Evolutionary conservation across 176 grass and related monocot genomes (phyloP), one percentile per base, ranked within the genome.

Genomic region (Otatea glauca): DNA sequence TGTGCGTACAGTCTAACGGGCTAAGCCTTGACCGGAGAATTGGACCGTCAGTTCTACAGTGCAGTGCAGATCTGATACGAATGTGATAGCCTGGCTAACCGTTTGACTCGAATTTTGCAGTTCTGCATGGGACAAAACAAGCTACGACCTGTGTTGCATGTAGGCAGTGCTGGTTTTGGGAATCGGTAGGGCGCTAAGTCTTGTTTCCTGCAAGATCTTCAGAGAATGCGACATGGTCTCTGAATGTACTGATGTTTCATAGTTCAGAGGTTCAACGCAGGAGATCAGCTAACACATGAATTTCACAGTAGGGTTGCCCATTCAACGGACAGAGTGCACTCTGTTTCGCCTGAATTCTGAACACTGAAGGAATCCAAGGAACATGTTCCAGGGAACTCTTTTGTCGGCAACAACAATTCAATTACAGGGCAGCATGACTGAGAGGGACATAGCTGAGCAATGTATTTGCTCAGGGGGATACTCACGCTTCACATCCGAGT

Each of bases 1-100:
- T 24, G 17, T 29, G 82, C 35, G 77, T 3, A 9, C 68, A 60
- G 39, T 16, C 15, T 21, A 56, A n/a, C 10, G 39, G 39, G 38
- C 39, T 51, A 76, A 12, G 20, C 48, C 48, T 66, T 74, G 74
- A 84, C 87, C 78, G 58, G 65, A 16, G 55, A 25, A 23, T 32
- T 67, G 45, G 82, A 38, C 27, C 7, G 5, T 56, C 53, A n/a
- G n/a, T 29, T 29, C 29, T 29, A 1, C 29, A 29, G 29, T 1
- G 29, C 29, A 29, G 29, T 29, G 29, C 29, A 29, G 29, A 65
- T 48, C 25, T 50, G 43, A 9, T 45, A 41, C 17, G 64, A 77
- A 43, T 47, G 64, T 43, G 74, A 85, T 70, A 23, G 64, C 3
- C 25, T 34, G 73, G 51, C 24, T 23, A 39, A 39, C 50, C 5